Base-by-base conservation (phyloP, 1,284 basidiomycete species). In the Salmacisia buchloeana region DNA sequence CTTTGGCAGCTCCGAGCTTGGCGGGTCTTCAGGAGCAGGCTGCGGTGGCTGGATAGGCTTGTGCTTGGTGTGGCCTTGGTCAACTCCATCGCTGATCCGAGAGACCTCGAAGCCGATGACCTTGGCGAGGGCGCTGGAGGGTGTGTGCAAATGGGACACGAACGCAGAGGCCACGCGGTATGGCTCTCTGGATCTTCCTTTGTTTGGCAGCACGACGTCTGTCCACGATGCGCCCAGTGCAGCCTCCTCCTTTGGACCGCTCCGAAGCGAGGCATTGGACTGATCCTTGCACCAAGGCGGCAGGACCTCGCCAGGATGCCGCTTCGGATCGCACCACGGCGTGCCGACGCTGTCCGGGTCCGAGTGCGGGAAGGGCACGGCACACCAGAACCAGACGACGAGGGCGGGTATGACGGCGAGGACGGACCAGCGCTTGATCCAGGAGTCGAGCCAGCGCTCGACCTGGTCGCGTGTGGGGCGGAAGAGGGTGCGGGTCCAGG, bases 331-430 rank as follows among this genome's bases (percentile, higher is more conserved):
- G 60, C 73, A 75, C 71, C 71, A 75, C 7, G 71, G 69, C 7
- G 66, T 49, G 36, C 71, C 68, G 1, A 68, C 66, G 36, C 72
- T 66, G 59, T 76, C 80, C 0, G 83, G 83, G 63, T 84, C 82
- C 3, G 79, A 80, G 6, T 83, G 81, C 0, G 84, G 84, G 60
- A 85, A 85, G 2, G 84, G 84, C 12, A 84, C 72, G 0, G 83
- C 82, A 56, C 83, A 83, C 84, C 84, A 85, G 0, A 83, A 58
- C 84, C 84, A 85, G 0, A 83, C 77, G 79, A 81, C 49, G 21
- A 49, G 31, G 35, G 35, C 83, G 0, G 84, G 84, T 1, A 83
- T 62, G 0, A 82, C 64, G 0, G 83, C 81, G 3, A 85, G 77
- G 0, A 84, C 81, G 4, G 81, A 77, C 78, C 83, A 84, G 0